A percentile compares a stretch with the other conserved stretches of the same genome.
These are phyloP conservation scores for Alternaria infectoria DNA, from an alignment of 2,329 filamentous ascomycete species.

Conservation along the genomic window DNA sequence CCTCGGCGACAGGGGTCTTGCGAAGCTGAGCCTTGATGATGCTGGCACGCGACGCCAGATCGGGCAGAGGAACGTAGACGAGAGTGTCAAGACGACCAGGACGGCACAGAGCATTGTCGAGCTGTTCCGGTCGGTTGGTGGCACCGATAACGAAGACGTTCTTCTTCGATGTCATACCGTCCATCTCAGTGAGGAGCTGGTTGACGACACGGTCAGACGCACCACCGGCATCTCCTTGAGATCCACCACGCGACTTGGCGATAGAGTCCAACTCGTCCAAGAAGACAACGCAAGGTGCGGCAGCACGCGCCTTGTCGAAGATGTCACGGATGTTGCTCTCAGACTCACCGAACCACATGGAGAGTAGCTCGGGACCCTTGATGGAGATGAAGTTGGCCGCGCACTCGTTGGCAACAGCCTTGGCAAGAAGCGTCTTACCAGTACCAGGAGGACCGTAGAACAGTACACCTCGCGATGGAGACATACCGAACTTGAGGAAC, in stretches of 20 bases:
- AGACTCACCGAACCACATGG: constrained; percentile 99
- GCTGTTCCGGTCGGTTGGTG: constrained; percentile 97
- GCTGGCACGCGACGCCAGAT: constrained; percentile 84
- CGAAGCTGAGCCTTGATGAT: constrained; percentile 96
- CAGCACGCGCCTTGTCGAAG: constrained; percentile 98
- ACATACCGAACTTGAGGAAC: constrained; percentile 99
- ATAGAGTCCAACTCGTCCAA: constrained; percentile 98
- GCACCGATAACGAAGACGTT: constrained; percentile 99
- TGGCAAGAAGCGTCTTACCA: constrained; percentile 99
- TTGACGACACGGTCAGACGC: constrained; percentile 99
- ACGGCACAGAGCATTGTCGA: constrained; percentile 96
- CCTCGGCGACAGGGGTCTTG: constrained; percentile 90
- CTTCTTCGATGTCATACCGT: constrained; percentile 99
- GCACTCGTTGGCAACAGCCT: constrained; percentile 99
- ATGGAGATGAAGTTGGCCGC: constrained; percentile 99
- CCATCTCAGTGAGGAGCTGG: constrained; percentile 99
- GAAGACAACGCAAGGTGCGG: constrained; percentile 98
- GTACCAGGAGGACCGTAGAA: constrained; percentile 99
- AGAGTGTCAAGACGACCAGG: constrained; percentile 98
- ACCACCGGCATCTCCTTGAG: constrained; percentile 93
- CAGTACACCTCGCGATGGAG: constrained; percentile 94
- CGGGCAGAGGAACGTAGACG: constrained; percentile 96
- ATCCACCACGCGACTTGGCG: constrained; percentile 98
- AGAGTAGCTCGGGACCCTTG: constrained; percentile 96
- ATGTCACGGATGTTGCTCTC: constrained; percentile 99